Evolutionary conservation across 148 eudicot species (phyloP).

Genomic region (Rhododendron henanense): DNA sequence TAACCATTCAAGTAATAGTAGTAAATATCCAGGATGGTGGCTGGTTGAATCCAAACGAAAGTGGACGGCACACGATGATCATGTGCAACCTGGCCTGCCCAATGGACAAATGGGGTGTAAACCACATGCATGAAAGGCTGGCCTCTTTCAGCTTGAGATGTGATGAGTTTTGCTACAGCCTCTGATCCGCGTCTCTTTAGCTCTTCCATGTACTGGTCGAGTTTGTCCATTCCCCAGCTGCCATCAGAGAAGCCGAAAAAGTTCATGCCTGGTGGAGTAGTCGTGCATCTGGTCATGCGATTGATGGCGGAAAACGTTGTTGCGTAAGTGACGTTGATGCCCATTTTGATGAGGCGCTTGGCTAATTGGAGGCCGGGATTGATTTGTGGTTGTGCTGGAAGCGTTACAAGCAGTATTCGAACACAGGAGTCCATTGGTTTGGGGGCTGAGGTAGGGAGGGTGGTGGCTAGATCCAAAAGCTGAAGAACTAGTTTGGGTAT

Average conservation of each 20-base stretch:
- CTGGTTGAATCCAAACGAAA: constrained; percentile 34
- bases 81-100: constrained; percentile 49
- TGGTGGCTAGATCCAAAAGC: not conserved
- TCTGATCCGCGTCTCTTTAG: constrained; percentile 17
- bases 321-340: constrained; percentile 36
- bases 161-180: constrained; percentile 20
- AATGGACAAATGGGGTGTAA: constrained; percentile 32
- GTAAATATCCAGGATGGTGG: constrained; percentile 33
- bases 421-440: constrained; percentile 1
- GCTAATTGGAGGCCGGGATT: constrained; percentile 57
- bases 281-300: not conserved
- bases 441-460: not conserved
- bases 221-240: constrained; percentile 7
- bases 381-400: constrained; percentile 47
- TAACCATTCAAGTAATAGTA: constrained; percentile 29
- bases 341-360: constrained; percentile 32
- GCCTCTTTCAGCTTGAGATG: constrained; percentile 12
- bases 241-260: constrained; percentile 31
- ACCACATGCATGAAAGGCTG: constrained; percentile 32
- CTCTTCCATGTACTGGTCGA: constrained; percentile 10
- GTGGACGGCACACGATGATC: constrained; percentile 32
- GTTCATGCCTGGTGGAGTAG: constrained; percentile 19
- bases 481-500: not conserved
- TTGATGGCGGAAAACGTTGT: constrained; percentile 26
- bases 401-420: constrained; percentile 32